Base-by-base conservation (phyloP, 495 filamentous ascomycete species). In the Lophiotrema nucula region DNA sequence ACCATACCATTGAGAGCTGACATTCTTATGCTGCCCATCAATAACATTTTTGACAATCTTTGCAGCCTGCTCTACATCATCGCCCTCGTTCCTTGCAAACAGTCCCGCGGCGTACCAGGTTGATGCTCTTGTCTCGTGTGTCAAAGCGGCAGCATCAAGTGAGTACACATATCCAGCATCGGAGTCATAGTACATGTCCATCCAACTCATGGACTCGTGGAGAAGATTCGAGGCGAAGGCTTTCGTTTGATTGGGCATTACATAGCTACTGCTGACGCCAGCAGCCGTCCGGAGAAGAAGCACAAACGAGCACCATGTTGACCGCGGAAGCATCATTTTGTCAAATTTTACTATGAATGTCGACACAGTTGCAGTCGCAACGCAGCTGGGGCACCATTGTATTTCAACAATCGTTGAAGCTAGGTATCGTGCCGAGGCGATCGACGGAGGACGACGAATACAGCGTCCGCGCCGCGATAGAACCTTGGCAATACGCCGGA, bases 141-240 rank as follows among this genome's bases (percentile, higher is more conserved):
- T 44, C 13, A 58, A 22, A 4, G 55, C 55, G 18, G 47, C 25
- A 12, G 45, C 37, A 33, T 50, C 25, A n/a, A 57, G 25, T 3
- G 46, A 51, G 38, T 58, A 58, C 11, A 58, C 28, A 35, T 58
- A 58, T 16, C 55, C 55, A 3, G 39, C 46, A 4, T 58, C 46
- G 19, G 55, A 23, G 27, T 58, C 55, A 19, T 58, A 58, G 21
- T 58, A 58, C 47, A 50, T 58, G 31, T 58, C 55, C 55, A 58
- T 49, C 55, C 55, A 58, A 33, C 19, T 45, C 55, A 58, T 58
- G 11, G 55, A 58, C 21, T 58, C 55, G 4, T 31, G 46, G n/a
- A 58, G 47, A 21, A 58, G 55, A 22, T 51, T 37, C n/a, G 2
- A 24, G 23, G 55, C 27, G 37, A 21, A 51, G 10, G 18, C 19